Base-by-base conservation (phyloP, 2,329 filamentous ascomycete species). In the Fusarium euwallaceae region DNA sequence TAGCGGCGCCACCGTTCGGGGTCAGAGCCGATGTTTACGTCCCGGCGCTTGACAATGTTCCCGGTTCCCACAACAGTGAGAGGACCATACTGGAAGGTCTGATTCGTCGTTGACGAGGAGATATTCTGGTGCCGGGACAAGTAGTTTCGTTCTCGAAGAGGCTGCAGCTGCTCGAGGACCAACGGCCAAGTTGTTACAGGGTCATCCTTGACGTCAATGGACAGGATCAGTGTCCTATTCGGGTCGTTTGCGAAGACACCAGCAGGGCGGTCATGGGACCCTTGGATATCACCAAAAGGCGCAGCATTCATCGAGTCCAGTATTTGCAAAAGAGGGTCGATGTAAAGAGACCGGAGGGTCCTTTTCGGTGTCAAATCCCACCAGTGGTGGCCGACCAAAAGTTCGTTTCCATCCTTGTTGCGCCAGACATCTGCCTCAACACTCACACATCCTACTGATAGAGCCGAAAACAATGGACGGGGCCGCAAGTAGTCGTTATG, bases 341-440 rank as follows among this genome's bases (percentile, higher is more conserved):
- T 82, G 79, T 94, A 94, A 3, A 94, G 86, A 12, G 76, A 85
- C 78, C 71, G 71, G 10, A 94, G 89, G 0, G 92, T 93, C 86
- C 27, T 81, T 76, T 37, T 87, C 86, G 59, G 92, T 77, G 3
- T 88, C 84, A 32, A 87, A 83, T 61, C 32, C 48, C 75, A 77
- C 9, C 82, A 85, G 53, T 89, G 87, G 78, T 94, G 92, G 1
- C 91, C 92, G 36, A 94, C 89, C 58, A 88, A 88, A 6, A 94
- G 84, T 10, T 82, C 82, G 20, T 80, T 78, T 59, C 88, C 85
- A 53, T 87, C 87, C 2, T 63, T 72, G 39, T 61, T 78, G 1
- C 90, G 84, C 90, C 91, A 94, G 11, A 94, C 88, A 74, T 94
- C 92, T 4, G 91, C 91, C 81, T 94, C 92, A 3, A 93, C 86